These are phyloP conservation scores for Acephala macrosclerotiorum DNA, from an alignment of 2,329 filamentous ascomycete species.

Conservation along the genomic window DNA sequence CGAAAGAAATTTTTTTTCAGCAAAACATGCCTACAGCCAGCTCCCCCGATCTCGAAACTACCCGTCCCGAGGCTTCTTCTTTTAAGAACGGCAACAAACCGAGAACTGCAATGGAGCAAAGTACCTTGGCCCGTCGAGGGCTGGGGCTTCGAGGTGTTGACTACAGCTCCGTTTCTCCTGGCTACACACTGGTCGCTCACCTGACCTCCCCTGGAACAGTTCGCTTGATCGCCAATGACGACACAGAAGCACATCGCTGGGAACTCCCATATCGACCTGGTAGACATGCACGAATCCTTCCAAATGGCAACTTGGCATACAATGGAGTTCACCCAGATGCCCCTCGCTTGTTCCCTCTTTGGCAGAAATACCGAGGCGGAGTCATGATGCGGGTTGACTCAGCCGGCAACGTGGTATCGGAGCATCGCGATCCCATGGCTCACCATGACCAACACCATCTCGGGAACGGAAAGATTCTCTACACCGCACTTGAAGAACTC, in stretches of 20 bases:
- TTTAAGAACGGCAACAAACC: conserved; percentile 7
- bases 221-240: conserved; percentile 50
- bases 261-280: conserved; percentile 50
- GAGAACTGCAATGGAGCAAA: conserved; percentile 45
- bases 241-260: conserved; percentile 53
- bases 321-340: conserved; percentile 51
- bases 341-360: conserved; percentile 51
- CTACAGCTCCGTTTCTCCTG: conserved; percentile 46
- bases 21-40: conserved; percentile 14
- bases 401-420: conserved; percentile 47
- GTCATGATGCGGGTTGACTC: conserved; percentile 52
- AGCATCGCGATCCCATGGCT: conserved; percentile 50
- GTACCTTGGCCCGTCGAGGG: conserved; percentile 50
- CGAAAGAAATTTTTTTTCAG: neutral
- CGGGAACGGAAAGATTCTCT: conserved; percentile 51
- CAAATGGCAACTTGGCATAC: conserved; percentile 52
- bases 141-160: conserved; percentile 51
- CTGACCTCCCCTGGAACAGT: conserved; percentile 49
- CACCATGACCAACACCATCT: conserved; percentile 56
- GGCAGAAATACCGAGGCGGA: conserved; percentile 54
- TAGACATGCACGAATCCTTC: conserved; percentile 52
- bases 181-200: conserved; percentile 51
- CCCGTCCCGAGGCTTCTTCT: neutral
- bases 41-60: conserved; percentile 1
- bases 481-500: conserved; percentile 51